These are phyloP conservation scores for Clarkia xantiana DNA, from an alignment of 345 rosid genomes.

Conservation along the genomic window DNA sequence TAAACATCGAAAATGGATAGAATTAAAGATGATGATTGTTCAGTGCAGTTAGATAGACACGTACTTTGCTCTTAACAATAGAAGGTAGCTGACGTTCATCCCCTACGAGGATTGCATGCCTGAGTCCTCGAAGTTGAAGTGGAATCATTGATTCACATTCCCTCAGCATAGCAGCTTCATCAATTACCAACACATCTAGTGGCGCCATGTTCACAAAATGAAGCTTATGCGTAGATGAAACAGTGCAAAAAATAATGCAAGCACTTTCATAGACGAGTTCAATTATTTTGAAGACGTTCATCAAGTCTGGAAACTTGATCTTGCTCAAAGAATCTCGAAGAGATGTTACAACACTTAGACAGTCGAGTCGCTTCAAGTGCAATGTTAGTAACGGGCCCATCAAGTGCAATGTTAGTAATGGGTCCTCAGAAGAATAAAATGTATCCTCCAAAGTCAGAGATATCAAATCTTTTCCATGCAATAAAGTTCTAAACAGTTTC, in stretches of 20 bases:
- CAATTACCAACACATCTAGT: conserved; percentile 3
- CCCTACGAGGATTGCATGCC: conserved; percentile 8
- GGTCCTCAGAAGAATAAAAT: conserved; percentile 5
- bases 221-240: conserved; percentile 3
- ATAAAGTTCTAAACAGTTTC: background rate
- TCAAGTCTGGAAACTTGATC: background rate
- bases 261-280: conserved; percentile 2
- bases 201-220: background rate
- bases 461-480: conserved; percentile 1
- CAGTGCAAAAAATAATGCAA: conserved; percentile 7
- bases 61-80: conserved; percentile 9
- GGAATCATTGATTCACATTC: conserved; percentile 11
- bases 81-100: conserved; percentile 8
- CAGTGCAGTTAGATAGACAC: background rate
- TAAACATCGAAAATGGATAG: no score
- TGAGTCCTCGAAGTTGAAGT: conserved; percentile 1
- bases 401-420: background rate
- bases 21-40: no score
- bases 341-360: background rate
- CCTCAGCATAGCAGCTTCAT: conserved; percentile 9
- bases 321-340: conserved; percentile 1
- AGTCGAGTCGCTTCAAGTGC: background rate
- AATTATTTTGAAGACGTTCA: background rate
- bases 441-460: conserved; percentile 7
- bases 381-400: background rate